These are phyloP conservation scores for Penicillium sp. DNA, from an alignment of 2,329 filamentous ascomycete genomes.

Conservation along the genomic window DNA sequence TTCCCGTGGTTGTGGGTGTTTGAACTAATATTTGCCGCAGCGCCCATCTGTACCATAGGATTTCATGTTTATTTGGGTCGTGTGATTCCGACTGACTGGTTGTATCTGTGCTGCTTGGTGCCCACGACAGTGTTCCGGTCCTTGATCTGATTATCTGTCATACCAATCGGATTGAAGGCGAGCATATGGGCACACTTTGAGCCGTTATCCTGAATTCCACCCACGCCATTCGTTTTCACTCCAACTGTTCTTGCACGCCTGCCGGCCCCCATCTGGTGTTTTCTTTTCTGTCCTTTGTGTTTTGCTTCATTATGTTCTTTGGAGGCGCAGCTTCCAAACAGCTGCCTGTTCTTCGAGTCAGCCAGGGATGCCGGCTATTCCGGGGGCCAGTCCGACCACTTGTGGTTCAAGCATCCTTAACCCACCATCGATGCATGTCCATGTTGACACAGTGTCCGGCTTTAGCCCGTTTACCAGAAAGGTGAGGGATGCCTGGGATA, in stretches of 20 bases:
- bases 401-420: constrained; percentile 3
- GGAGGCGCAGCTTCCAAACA: constrained; percentile 4
- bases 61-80: background rate
- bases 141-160: no score
- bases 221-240: constrained; percentile 4
- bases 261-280: background rate
- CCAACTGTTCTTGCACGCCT: background rate
- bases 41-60: background rate
- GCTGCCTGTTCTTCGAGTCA: constrained; percentile 10
- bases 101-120: background rate
- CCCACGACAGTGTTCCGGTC: background rate
- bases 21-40: background rate
- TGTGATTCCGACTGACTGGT: background rate
- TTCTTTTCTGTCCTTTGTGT: constrained; percentile 6
- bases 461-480: constrained; percentile 5
- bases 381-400: constrained; percentile 3
- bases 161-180: no score
- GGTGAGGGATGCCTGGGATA: constrained; percentile 9
- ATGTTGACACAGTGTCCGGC: constrained; percentile 3
- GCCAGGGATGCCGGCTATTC: constrained; percentile 6
- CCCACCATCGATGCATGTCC: constrained; percentile 12
- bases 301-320: constrained; percentile 18
- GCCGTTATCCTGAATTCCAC: background rate
- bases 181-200: no score
- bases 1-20: no score